Evolutionary conservation across 257 asterid species (phyloP).

Genomic region (Nicotiana knightiana): DNA sequence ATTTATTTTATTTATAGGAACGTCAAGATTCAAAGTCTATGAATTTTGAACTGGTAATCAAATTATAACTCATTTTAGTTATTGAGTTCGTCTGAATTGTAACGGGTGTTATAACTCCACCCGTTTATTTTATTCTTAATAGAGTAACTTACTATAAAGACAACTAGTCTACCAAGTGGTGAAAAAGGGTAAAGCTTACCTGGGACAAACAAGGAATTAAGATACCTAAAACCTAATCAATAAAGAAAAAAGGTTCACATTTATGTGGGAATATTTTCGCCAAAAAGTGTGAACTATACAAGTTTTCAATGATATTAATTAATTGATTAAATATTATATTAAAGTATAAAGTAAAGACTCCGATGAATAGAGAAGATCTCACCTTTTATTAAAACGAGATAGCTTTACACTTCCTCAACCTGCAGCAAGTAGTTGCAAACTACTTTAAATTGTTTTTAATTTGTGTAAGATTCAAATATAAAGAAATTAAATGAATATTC

Average conservation of each 20-base stretch:
- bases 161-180: neutral
- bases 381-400: neutral
- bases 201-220: neutral
- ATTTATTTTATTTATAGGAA: too few relatives aligned
- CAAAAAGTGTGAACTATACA: too few relatives aligned
- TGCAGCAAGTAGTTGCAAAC: neutral
- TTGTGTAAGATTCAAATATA: neutral
- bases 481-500: neutral
- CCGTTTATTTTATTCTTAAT: neutral
- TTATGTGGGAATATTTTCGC: neutral
- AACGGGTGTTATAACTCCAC: too few relatives aligned
- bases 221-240: slow-evolving; percentile 1
- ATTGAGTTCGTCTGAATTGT: too few relatives aligned
- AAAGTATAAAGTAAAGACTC: too few relatives aligned
- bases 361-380: too few relatives aligned
- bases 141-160: neutral
- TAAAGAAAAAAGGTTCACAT: neutral
- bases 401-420: neutral
- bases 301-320: too few relatives aligned
- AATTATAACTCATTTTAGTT: too few relatives aligned
- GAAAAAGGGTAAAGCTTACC: neutral
- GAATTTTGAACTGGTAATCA: too few relatives aligned
- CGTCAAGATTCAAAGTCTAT: too few relatives aligned
- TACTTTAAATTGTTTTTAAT: neutral
- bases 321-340: too few relatives aligned